Evolutionary conservation across 2,329 filamentous ascomycete genomes (phyloP), one percentile per base, ranked within the genome.

Genomic region (Onygenales sp.): DNA sequence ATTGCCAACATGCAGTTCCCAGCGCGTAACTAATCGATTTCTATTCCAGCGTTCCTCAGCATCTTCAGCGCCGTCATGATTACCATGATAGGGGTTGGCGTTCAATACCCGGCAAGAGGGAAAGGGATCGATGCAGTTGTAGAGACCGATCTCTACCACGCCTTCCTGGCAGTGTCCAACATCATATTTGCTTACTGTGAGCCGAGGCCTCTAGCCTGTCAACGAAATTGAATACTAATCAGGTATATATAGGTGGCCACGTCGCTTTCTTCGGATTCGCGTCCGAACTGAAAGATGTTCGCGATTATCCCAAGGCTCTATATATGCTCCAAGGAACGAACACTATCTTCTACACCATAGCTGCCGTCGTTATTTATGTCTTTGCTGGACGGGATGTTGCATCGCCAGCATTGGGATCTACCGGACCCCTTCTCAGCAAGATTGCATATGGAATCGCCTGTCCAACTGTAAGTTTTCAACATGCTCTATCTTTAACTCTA

Each of bases 191-290:
- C 86, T 53, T 89, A 85, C 70, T 75, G 82, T 68, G 62, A 59
- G 68, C 50, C 62, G 21, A 17, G 21, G 39, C 62, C 67, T 58
- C 62, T 27, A 44, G 8, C 45, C 14, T 51, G 9, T 17, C 56
- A 32, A 17, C n/a, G 3, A 4, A 32, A 42, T 51, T 42, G 14
- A 34, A 3, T 49, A 17, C 47, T 14, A 27, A 34, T 52, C 45
- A 13, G 21, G 21, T 27, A 37, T n/a, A 47, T n/a, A 39, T 56
- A 63, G 72, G 70, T 52, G 82, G 82, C 36, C 82, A 85, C 62
- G 80, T 83, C n/a, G 82, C 81, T 56, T 87, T 86, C 70, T 86
- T 86, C 66, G 76, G 74, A 56, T 78, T 87, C 63, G 81, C 84
- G 61, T 75, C 77, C 42, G 84, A 87, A 65, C 74, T 88, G 64